Evolutionary conservation across 139 green algal species (phyloP).

Genomic region (Pleodorina starrii): DNA sequence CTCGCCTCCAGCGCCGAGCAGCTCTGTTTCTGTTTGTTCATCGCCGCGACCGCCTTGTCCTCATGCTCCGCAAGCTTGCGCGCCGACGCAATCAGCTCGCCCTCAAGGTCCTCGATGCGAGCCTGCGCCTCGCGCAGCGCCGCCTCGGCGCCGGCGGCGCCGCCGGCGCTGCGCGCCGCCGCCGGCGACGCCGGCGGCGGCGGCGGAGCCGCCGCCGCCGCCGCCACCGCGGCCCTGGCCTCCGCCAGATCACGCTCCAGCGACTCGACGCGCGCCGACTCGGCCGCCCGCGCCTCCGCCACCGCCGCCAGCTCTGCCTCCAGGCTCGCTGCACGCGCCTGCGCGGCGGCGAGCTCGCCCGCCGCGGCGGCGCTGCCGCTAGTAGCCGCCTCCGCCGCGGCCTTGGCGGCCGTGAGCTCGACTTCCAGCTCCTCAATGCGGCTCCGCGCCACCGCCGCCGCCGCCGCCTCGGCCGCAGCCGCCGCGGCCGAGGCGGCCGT

Average conservation of each 20-base stretch:
- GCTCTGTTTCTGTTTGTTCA: slow-evolving; percentile 4
- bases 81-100: slow-evolving; percentile 10
- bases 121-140: neutral
- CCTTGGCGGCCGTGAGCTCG: neutral
- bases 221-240: neutral
- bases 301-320: slow-evolving; percentile 36
- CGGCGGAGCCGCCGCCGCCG: neutral
- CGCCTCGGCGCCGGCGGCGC: neutral
- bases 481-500: neutral
- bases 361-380: neutral
- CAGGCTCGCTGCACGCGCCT: neutral
- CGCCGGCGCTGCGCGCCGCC: neutral
- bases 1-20: slow-evolving; percentile 35
- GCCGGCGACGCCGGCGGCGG: neutral
- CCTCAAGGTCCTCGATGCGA: slow-evolving; percentile 28
- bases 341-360: neutral
- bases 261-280: neutral
- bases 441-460: no score
- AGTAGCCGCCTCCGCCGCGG: neutral
- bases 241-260: neutral
- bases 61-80: slow-evolving; percentile 26
- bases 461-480: no score
- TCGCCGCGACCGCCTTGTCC: slow-evolving; percentile 10
- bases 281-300: neutral
- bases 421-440: no score